phyloP scores from a whole-genome alignment of 345 rosid species.

The Triadica sebifera region DNA sequence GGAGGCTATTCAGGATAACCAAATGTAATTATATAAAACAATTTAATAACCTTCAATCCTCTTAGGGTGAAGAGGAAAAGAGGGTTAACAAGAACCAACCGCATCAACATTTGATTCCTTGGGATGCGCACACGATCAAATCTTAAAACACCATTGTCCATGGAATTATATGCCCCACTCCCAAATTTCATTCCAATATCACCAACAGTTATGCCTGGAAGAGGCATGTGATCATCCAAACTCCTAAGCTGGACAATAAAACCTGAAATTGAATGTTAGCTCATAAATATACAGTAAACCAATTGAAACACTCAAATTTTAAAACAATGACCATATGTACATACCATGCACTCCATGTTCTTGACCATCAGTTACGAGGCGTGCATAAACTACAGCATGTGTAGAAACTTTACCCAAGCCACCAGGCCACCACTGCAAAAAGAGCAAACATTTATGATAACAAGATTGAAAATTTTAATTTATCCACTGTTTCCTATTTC shows the following conservation, averaged over 20 bases:
- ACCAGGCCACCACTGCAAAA: constrained; percentile 99
- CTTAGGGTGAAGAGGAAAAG: neutral
- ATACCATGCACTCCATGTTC: constrained; percentile 93
- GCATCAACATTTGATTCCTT: constrained; percentile 90
- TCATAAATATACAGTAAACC: constrained; percentile 16
- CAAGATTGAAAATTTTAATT: neutral
- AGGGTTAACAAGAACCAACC: constrained; percentile 45
- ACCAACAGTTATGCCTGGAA: constrained; percentile 86
- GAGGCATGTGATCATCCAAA: constrained; percentile 94
- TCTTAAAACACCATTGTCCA: constrained; percentile 94
- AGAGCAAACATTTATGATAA: constrained; percentile 9
- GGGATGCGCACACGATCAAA: constrained; percentile 94
- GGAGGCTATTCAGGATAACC: constrained; percentile 4
- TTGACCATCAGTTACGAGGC: constrained; percentile 68
- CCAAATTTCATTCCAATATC: constrained; percentile 97
- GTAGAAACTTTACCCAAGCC: constrained; percentile 91
- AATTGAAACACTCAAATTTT: neutral
- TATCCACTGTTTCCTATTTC: neutral
- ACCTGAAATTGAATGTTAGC: constrained; percentile 49
- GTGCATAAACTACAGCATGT: constrained; percentile 92
- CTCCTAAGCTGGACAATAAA: constrained; percentile 93
- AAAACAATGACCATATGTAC: constrained; percentile 6
- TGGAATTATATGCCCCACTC: constrained; percentile 82
- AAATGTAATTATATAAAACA: neutral
- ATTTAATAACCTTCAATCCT: neutral